Percentiles rank a stretch among this genome's conserved stretches.
These are phyloP conservation scores for Plasmodium gonderi DNA, from an alignment of 169 alveolate genomes.

Conservation along the genomic window DNA sequence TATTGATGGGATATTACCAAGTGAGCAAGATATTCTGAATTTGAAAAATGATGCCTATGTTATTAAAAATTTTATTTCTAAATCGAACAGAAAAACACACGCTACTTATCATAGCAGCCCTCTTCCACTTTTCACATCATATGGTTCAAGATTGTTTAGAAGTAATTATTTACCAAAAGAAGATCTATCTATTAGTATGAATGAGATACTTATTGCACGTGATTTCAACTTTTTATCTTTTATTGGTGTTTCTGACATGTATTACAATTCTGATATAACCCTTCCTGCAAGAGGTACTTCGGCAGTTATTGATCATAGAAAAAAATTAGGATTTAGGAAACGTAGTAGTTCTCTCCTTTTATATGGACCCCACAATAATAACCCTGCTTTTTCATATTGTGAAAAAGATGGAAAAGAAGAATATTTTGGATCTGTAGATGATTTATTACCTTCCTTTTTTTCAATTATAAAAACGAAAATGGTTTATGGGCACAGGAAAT, in stretches of 20 bases:
- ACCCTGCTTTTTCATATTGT: neutral
- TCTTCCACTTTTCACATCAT: neutral
- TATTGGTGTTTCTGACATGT: constrained; percentile 4
- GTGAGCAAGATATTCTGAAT: neutral
- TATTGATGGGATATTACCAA: neutral
- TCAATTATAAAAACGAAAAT: constrained; percentile 56
- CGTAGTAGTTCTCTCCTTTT: constrained; percentile 42
- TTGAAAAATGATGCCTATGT: neutral
- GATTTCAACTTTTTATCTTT: constrained; percentile 27
- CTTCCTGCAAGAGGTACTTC: neutral
- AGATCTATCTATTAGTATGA: neutral
- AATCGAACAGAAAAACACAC: neutral
- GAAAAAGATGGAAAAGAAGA: neutral
- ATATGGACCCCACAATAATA: neutral
- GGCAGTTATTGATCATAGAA: neutral
- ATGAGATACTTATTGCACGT: constrained; percentile 2
- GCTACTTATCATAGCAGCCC: constrained; percentile 11
- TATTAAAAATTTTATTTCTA: neutral
- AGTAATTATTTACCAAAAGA: neutral
- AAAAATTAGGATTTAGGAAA: constrained; percentile 24
- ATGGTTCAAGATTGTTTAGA: neutral
- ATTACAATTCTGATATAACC: constrained; percentile 55
- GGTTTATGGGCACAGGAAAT: constrained; percentile 14
- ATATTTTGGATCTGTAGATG: constrained; percentile 32
- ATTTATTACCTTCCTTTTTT: constrained; percentile 31